phyloP scores from a whole-genome alignment of 495 filamentous ascomycete species.

The Xylaria telfairii region DNA sequence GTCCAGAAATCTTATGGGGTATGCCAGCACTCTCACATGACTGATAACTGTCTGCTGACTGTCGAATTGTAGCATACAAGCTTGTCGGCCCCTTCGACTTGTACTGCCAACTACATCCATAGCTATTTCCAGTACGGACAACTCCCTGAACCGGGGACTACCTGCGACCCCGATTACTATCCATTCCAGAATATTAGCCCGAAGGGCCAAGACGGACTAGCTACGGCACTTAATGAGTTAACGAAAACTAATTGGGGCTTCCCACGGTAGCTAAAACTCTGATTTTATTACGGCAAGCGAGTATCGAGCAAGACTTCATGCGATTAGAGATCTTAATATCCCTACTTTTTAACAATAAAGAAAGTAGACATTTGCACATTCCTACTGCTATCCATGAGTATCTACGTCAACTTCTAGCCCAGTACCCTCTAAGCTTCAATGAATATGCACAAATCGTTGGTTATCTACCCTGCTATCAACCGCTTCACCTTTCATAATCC shows the following conservation, averaged over 20 bases:
- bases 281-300: not conserved
- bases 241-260: slow-evolving; percentile 26
- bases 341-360: not conserved
- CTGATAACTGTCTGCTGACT: slow-evolving; percentile 2
- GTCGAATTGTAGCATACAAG: slow-evolving; percentile 39
- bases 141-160: slow-evolving; percentile 38
- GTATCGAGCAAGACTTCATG: not conserved
- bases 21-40: slow-evolving; percentile 16
- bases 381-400: not conserved
- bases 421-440: slow-evolving; percentile 4
- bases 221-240: slow-evolving; percentile 26
- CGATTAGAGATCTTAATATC: not conserved
- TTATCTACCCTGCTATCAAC: slow-evolving; percentile 20
- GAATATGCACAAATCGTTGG: slow-evolving; percentile 23
- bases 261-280: not conserved
- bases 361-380: not conserved
- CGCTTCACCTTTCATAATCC: slow-evolving; percentile 25
- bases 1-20: slow-evolving; percentile 61
- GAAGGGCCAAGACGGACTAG: slow-evolving; percentile 20
- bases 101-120: slow-evolving; percentile 43
- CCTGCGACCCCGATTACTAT: slow-evolving; percentile 42
- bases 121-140: slow-evolving; percentile 45
- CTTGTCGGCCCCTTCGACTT: slow-evolving; percentile 41
- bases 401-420: not conserved
- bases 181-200: slow-evolving; percentile 29